Evolutionary conservation across 441 rosid species (phyloP), one percentile per base, ranked within the genome.

Genomic region (Gossypium davidsonii): DNA sequence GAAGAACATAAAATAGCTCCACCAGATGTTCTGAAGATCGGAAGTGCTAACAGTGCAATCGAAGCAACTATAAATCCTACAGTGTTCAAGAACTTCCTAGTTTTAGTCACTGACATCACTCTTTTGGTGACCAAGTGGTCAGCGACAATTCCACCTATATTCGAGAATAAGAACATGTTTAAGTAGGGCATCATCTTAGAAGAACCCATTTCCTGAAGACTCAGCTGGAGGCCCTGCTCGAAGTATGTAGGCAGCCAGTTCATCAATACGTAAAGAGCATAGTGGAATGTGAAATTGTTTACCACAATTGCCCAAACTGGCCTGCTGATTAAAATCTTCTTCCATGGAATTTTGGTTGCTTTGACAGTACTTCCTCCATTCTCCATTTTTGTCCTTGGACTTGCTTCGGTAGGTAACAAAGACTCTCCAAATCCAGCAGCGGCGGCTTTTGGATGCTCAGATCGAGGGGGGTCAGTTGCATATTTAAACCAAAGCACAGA

Each of bases 141-240:
- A 58, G 97, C 96, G 26, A 88, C 48, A 20, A 90, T 87, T 48
- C 98, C 97, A 31, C 98, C 98, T 21, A 94, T 86, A 49, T 90
- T 90, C 55, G 97, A 94, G 85, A 94, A 94, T 60, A 89, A 74
- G 81, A 94, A 90, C 98, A 92, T 92, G 85, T 94, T 92, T 75
- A 94, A 86, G 83, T 94, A 92, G 9, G 97, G 98, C 83, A 94
- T 81, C 98, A 94, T 94, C 83, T 94, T 94, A 0, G 97, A 90
- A 20, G 96, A 90, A 82, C 95, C 97, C 97, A 94, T 94, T 42
- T 90, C 94, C 78, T 90, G 97, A 61, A 94, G 97, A 83, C 91
- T 92, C 21, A 89, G 87, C 79, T 88, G 89, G 48, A 92, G 97
- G 15, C 97, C 94, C 71, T 81, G 96, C 77, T 94, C 98, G 59